Evolutionary conservation across 2,329 filamentous ascomycete genomes (phyloP).

Genomic region (Rugonectria rugulosa): DNA sequence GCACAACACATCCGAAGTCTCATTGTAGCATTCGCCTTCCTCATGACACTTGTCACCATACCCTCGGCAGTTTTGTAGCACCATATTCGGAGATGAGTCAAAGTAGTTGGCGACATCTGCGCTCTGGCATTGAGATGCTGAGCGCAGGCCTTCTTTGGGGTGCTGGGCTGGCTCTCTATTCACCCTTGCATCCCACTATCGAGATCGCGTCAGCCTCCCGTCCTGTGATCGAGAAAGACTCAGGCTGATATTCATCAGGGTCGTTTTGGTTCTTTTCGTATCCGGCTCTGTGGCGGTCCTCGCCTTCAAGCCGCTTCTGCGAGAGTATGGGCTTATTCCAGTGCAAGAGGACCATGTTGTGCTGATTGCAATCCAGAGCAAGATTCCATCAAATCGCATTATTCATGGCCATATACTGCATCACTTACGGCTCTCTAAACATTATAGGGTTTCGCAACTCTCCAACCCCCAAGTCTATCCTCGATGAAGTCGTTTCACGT

Average conservation of each 20-base stretch:
- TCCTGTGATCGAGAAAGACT: background rate
- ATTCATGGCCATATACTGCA: constrained; percentile 14
- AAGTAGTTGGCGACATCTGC: constrained; percentile 3
- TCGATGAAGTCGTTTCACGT: constrained; percentile 17
- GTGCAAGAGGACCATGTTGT: constrained; percentile 1
- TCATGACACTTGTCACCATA: background rate
- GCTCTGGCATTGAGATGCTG: constrained; percentile 15
- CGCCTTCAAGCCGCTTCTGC: constrained; percentile 20
- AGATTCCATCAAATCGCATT: constrained; percentile 24
- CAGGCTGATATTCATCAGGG: constrained; percentile 25
- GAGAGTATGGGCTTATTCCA: constrained; percentile 29
- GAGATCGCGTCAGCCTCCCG: constrained; percentile 26
- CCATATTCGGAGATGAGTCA: constrained; percentile 2
- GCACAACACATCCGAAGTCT: background rate
- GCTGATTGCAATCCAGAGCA: constrained; percentile 28
- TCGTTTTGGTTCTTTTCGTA: constrained; percentile 20
- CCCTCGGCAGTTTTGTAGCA: constrained; percentile 6
- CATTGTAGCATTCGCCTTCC: background rate
- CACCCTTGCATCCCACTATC: constrained; percentile 20
- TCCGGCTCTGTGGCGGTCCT: constrained; percentile 23
- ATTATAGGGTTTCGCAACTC: constrained; percentile 4
- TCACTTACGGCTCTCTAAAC: constrained; percentile 11
- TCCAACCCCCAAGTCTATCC: constrained; percentile 1
- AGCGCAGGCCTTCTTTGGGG: constrained; percentile 28
- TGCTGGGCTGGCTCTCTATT: constrained; percentile 23